These are phyloP conservation scores for Aspergillus sp. DNA, from an alignment of 2,329 filamentous ascomycete genomes.

Conservation along the genomic window DNA sequence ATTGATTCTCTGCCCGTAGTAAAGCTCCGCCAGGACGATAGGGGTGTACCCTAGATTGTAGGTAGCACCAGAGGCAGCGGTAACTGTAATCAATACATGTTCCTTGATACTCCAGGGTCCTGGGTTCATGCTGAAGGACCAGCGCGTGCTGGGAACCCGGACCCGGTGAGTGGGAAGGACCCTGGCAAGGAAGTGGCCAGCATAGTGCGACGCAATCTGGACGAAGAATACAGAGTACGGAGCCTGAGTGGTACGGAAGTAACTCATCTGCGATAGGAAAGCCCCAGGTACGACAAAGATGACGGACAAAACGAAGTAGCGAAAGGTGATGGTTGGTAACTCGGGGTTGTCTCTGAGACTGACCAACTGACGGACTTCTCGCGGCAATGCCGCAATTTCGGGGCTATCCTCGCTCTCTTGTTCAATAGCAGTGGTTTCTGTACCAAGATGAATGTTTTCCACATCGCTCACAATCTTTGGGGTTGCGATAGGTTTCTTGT, in stretches of 20 bases:
- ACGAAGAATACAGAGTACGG: slow-evolving; percentile 58
- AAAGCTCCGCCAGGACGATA: slow-evolving; percentile 52
- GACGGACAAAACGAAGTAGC: slow-evolving; percentile 51
- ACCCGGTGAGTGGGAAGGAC: slow-evolving; percentile 45
- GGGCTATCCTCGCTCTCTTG: slow-evolving; percentile 40
- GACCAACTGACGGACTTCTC: slow-evolving; percentile 51
- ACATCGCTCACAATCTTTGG: slow-evolving; percentile 8
- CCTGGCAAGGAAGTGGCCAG: slow-evolving; percentile 47
- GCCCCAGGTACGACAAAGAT: slow-evolving; percentile 53
- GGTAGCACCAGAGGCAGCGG: slow-evolving; percentile 48
- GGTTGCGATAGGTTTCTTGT: slow-evolving; percentile 1
- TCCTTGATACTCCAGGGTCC: slow-evolving; percentile 54
- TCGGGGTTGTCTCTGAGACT: slow-evolving; percentile 52
- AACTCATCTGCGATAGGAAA: slow-evolving; percentile 51
- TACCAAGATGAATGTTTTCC: slow-evolving; percentile 11
- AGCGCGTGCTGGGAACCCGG: slow-evolving; percentile 42
- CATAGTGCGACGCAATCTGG: slow-evolving; percentile 52
- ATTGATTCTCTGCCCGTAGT: slow-evolving; percentile 49
- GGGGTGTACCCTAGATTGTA: slow-evolving; percentile 48
- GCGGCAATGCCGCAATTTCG: slow-evolving; percentile 48
- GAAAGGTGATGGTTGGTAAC: slow-evolving; percentile 53
- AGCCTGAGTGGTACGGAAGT: slow-evolving; percentile 52
- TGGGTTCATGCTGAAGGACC: slow-evolving; percentile 49
- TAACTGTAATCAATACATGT: slow-evolving; percentile 52
- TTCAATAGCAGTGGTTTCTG: slow-evolving; percentile 17